Conservation (phyloP, 73 alveolate genomes). For the Strombidium stylifer region DNA sequence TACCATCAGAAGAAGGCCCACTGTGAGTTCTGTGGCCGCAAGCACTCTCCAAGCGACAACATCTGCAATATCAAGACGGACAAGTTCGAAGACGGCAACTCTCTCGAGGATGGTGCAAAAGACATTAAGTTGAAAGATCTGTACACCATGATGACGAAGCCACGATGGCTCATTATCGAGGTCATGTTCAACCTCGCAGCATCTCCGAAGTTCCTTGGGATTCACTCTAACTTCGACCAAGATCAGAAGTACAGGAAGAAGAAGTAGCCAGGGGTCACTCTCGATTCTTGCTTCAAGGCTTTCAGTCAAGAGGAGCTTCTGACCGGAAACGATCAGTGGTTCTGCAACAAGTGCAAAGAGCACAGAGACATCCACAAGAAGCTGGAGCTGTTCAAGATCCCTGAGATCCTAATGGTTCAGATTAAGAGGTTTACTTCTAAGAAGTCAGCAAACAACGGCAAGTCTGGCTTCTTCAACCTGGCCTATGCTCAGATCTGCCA, state of each 20-base stretch:
- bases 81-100: constrained; percentile 5
- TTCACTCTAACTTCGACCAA: constrained; percentile 21
- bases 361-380: constrained; percentile 77
- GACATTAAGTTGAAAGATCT: constrained; percentile 8
- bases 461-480: constrained; percentile 32
- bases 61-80: background rate
- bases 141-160: background rate
- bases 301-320: constrained; percentile 67
- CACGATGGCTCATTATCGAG: constrained; percentile 21
- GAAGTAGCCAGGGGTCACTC: constrained; percentile 1
- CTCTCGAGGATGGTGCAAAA: constrained; percentile 23
- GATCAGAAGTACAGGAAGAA: constrained; percentile 11
- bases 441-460: constrained; percentile 26
- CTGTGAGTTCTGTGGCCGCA: constrained; percentile 31
- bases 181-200: constrained; percentile 4
- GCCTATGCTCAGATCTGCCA: constrained; percentile 47
- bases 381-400: constrained; percentile 78
- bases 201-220: constrained; percentile 1
- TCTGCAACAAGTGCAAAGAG: constrained; percentile 84
- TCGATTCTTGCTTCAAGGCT: constrained; percentile 23
- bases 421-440: constrained; percentile 77
- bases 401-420: constrained; percentile 79
- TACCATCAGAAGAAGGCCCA: background rate
- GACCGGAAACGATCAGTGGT: constrained; percentile 90
- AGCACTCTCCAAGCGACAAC: background rate